Evolutionary conservation across 176 grass and related monocot genomes (phyloP).

Genomic region (Hsuehochloa calcarea): DNA sequence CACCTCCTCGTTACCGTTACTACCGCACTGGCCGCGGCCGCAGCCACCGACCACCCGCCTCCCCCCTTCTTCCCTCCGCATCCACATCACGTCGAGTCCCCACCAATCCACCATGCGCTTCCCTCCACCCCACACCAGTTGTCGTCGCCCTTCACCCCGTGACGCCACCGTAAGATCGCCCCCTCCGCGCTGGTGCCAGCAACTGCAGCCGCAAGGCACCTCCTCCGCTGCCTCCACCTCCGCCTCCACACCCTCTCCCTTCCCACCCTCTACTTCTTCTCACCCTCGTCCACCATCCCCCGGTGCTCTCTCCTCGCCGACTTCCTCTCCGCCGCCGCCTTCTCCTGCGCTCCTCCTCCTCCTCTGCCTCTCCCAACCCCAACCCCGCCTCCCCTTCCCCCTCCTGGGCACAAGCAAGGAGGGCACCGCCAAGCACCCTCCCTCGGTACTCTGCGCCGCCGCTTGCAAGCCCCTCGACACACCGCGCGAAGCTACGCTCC

Average conservation of each 20-base stretch:
- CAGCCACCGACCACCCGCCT: conserved; percentile 32
- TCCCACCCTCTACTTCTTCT: conserved; percentile 60
- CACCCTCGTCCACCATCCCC: conserved; percentile 33
- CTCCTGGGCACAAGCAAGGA: neutral
- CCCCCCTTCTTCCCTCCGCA: conserved; percentile 50
- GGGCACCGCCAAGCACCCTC: no score
- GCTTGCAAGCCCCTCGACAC: no score
- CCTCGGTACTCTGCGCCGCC: no score
- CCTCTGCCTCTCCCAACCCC: conserved; percentile 72
- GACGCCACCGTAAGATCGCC: conserved; percentile 39
- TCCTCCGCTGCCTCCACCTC: conserved; percentile 72
- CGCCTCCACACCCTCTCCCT: conserved; percentile 72
- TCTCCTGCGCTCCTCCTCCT: conserved; percentile 85
- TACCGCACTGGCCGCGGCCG: conserved; percentile 28
- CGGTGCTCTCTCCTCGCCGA: conserved; percentile 75
- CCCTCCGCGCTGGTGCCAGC: conserved; percentile 26
- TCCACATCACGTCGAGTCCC: conserved; percentile 73
- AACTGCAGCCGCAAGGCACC: conserved; percentile 48
- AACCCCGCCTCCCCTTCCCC: conserved; percentile 60
- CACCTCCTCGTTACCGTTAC: conserved; percentile 11
- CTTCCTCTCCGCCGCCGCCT: conserved; percentile 90
- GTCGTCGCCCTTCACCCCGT: conserved; percentile 40
- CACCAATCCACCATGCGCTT: conserved; percentile 36
- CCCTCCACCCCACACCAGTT: conserved; percentile 67
- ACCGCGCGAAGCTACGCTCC: no score